Evolutionary conservation across 2,329 filamentous ascomycete genomes (phyloP).

Genomic region (Pezicula carpinea): DNA sequence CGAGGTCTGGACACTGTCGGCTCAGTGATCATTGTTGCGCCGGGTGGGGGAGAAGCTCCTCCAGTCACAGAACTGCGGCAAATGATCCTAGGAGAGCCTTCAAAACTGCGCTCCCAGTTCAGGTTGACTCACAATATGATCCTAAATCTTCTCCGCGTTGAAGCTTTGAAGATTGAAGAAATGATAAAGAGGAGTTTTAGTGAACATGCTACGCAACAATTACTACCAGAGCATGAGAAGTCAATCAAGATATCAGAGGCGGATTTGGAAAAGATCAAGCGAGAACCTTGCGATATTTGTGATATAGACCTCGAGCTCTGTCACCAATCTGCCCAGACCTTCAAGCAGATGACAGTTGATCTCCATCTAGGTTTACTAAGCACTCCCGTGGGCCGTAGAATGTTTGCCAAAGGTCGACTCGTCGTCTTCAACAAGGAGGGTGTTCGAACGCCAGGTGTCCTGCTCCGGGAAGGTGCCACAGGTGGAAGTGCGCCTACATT

Average conservation of each 20-base stretch:
- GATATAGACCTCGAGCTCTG: slow-evolving; percentile 75
- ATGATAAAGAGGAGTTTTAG: slow-evolving; percentile 99
- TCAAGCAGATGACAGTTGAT: slow-evolving; percentile 72
- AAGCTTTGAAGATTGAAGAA: slow-evolving; percentile 96
- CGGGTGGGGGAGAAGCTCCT: slow-evolving; percentile 77
- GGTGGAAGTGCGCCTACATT: slow-evolving; percentile 62
- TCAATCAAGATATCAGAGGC: slow-evolving; percentile 89
- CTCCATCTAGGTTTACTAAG: slow-evolving; percentile 70
- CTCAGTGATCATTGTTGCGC: slow-evolving; percentile 89
- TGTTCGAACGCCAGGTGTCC: slow-evolving; percentile 73
- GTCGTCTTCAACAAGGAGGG: slow-evolving; percentile 84
- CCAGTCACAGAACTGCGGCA: slow-evolving; percentile 76
- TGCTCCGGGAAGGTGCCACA: slow-evolving; percentile 71
- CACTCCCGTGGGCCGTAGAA: slow-evolving; percentile 77
- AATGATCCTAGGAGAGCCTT: slow-evolving; percentile 95
- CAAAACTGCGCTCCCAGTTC: slow-evolving; percentile 93
- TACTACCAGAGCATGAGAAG: slow-evolving; percentile 93
- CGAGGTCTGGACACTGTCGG: slow-evolving; percentile 90
- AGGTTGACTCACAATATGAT: slow-evolving; percentile 99
- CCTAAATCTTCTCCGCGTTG: slow-evolving; percentile 86
- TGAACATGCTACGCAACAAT: slow-evolving; percentile 91
- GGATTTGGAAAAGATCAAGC: slow-evolving; percentile 83
- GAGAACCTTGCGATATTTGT: slow-evolving; percentile 78
- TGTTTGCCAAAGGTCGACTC: slow-evolving; percentile 71
- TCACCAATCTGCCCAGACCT: slow-evolving; percentile 78